Evolutionary conservation across 192 early-diverging fungal genomes (phyloP).

Genomic region (Mortierella hygrophila): DNA sequence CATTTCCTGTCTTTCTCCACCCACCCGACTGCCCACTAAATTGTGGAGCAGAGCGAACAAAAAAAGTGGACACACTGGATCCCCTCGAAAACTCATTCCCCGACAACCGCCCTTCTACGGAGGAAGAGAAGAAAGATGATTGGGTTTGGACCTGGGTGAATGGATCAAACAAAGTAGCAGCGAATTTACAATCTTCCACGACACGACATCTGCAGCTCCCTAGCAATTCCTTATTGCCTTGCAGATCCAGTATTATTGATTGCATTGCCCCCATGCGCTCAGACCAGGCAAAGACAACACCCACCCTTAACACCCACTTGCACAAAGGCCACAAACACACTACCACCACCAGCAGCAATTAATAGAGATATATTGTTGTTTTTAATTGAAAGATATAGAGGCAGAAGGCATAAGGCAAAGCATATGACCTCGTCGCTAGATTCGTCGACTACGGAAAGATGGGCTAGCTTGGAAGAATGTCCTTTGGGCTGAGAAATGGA

Average conservation of each 20-base stretch:
- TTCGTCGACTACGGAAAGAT: neutral
- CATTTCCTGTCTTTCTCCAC: neutral
- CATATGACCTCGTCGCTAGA: neutral
- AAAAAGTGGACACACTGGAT: neutral
- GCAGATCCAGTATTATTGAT: neutral
- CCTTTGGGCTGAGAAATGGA: neutral
- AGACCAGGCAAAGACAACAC: too few species aligned
- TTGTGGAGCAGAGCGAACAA: neutral
- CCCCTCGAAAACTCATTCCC: neutral
- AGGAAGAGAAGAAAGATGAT: neutral
- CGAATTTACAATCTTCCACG: neutral
- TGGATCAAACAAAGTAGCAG: neutral
- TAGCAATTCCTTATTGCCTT: neutral
- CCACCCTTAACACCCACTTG: too few species aligned
- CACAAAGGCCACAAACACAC: too few species aligned
- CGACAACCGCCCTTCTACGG: neutral
- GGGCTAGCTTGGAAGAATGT: neutral
- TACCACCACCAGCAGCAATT: too few species aligned
- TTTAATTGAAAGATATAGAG: too few species aligned
- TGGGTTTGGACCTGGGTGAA: neutral
- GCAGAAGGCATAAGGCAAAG: neutral
- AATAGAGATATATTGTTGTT: too few species aligned
- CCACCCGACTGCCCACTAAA: neutral
- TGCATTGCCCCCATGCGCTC: neutral
- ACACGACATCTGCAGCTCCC: neutral